Base-by-base conservation (phyloP, 495 filamentous ascomycete species). In the Aeminium ludgeri region DNA sequence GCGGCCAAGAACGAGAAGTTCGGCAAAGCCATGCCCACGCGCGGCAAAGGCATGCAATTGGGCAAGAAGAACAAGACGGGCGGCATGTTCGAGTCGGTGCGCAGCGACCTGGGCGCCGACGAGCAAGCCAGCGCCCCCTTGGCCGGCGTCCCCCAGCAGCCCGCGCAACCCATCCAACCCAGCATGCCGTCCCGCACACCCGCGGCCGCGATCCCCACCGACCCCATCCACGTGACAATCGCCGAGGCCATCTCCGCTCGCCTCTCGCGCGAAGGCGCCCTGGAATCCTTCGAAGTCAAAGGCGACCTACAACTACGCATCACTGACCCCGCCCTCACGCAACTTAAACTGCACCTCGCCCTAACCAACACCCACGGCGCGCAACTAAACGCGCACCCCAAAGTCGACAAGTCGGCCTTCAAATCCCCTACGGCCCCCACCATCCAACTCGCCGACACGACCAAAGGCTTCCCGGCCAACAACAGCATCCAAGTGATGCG, bases 31-130 rank as follows among this genome's bases (percentile, higher is more conserved):
- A 56, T 76, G 34, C 73, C 80, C 20, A 72, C 75, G 28, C 85
- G 87, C 56, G 84, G 85, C 43, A 97, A 97, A 63, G 89, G 89
- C 38, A 95, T 97, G 89, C 87, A 95, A 59, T 64, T 97, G 30
- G 91, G 89, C 60, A 94, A 93, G 69, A 96, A 96, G 63, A 92
- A 83, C 27, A 93, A 93, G 66, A 82, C 80, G 20, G 89, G 82
- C 11, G 82, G 89, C 61, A 93, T 95, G 69, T 96, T 91, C 53
- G 87, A 96, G 59, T 79, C 80, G 49, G 84, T 97, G n/a, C 74
- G 82, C 49, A 79, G 80, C 36, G 86, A 95, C 44, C 59, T 95
- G 37, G 86, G 84, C 10, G 71, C 79, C 25, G 82, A 86, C 51
- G 70, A 68, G 3, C 78, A 81, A 54, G 80, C 87, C 42, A 70